These are phyloP conservation scores for Annulohypoxylon stygium DNA, from an alignment of 495 filamentous ascomycete species.

Conservation along the genomic window DNA sequence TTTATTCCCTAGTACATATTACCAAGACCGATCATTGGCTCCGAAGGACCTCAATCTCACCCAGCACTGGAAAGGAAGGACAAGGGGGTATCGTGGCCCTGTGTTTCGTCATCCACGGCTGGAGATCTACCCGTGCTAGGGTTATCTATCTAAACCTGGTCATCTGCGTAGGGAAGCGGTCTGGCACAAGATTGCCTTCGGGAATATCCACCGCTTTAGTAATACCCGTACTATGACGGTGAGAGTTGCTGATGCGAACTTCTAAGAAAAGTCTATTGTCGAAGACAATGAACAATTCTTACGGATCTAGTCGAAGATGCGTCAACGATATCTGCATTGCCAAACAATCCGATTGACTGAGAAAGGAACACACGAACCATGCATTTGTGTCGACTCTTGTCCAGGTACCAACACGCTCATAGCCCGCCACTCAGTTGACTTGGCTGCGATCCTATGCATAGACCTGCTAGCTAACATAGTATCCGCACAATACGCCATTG, in stretches of 20 bases:
- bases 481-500: neutral
- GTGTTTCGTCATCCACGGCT: conserved; percentile 51
- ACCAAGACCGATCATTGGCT: conserved; percentile 17
- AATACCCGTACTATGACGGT: conserved; percentile 37
- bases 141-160: conserved; percentile 33
- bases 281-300: neutral
- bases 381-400: too few relatives aligned
- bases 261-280: conserved; percentile 17
- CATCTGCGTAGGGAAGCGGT: conserved; percentile 39
- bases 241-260: conserved; percentile 22
- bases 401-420: too few relatives aligned
- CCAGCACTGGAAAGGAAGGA: conserved; percentile 30
- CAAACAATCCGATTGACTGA: conserved; percentile 1
- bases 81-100: conserved; percentile 47
- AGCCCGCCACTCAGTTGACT: too few relatives aligned
- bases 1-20: conserved; percentile 25
- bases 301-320: conserved; percentile 5
- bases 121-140: conserved; percentile 46
- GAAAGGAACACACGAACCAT: neutral
- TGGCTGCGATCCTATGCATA: too few relatives aligned
- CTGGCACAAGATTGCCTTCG: conserved; percentile 31
- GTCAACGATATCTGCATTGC: conserved; percentile 10
- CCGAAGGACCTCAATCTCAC: neutral
- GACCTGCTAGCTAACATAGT: neutral
- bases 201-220: conserved; percentile 42